Conservation (phyloP, 805 yeast species). For the Cyberlindnera euphorbiae region DNA sequence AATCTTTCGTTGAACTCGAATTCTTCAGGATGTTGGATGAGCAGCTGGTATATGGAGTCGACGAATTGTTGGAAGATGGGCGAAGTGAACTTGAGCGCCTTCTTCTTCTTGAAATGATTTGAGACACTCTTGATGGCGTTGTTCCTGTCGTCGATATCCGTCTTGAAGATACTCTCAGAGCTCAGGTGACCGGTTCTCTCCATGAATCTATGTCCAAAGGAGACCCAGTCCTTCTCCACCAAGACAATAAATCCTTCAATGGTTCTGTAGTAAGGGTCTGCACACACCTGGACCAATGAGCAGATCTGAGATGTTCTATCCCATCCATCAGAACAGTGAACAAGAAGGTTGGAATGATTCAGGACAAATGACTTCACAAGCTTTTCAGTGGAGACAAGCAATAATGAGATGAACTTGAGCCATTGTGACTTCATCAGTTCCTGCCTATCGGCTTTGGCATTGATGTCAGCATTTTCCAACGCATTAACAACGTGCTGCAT, state of each 20-base stretch:
- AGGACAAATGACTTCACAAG: slow-evolving; percentile 78
- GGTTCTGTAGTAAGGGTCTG: slow-evolving; percentile 89
- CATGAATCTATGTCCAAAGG: slow-evolving; percentile 88
- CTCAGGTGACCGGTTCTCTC: slow-evolving; percentile 75
- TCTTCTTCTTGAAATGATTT: slow-evolving; percentile 44
- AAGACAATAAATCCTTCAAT: slow-evolving; percentile 80
- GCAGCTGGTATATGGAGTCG: slow-evolving; percentile 81
- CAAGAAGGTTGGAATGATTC: slow-evolving; percentile 74
- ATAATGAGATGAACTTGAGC: slow-evolving; percentile 65
- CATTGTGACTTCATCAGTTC: slow-evolving; percentile 66
- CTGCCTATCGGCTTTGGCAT: slow-evolving; percentile 61
- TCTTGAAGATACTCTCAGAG: slow-evolving; percentile 28
- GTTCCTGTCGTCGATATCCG: slow-evolving; percentile 45
- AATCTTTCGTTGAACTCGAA: slow-evolving; percentile 92
- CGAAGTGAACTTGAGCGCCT: slow-evolving; percentile 59
- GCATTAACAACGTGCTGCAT: slow-evolving; percentile 42
- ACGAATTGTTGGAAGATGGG: slow-evolving; percentile 94
- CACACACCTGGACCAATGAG: slow-evolving; percentile 76
- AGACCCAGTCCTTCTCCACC: slow-evolving; percentile 91
- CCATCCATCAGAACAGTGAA: slow-evolving; percentile 99
- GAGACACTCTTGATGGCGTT: slow-evolving; percentile 32
- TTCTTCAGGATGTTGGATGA: slow-evolving; percentile 59
- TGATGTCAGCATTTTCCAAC: slow-evolving; percentile 32
- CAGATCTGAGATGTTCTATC: slow-evolving; percentile 91
- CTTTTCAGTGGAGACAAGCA: slow-evolving; percentile 71